phyloP scores from a whole-genome alignment of 2,329 filamentous ascomycete genomes.

The Diaporthe australafricana region DNA sequence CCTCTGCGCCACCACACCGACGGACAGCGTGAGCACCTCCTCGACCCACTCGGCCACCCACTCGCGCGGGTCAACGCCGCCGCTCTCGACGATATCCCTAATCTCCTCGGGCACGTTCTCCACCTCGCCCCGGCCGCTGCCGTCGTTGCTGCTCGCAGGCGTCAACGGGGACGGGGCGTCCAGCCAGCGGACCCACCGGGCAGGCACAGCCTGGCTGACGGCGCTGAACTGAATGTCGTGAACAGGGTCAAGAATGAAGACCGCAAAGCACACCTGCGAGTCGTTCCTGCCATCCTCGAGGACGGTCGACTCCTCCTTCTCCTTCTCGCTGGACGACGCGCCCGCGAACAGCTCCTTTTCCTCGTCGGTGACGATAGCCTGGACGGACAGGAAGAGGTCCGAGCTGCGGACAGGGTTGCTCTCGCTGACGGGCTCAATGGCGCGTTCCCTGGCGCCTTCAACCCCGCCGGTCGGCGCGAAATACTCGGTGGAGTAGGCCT shows the following conservation, averaged over 20 bases:
- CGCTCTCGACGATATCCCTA: constrained; percentile 80
- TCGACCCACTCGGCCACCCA: constrained; percentile 99
- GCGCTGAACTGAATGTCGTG: constrained; percentile 90
- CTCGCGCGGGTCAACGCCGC: constrained; percentile 89
- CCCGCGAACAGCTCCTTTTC: constrained; percentile 77
- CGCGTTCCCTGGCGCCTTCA: constrained; percentile 82
- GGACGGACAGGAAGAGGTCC: constrained; percentile 95
- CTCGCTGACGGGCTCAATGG: constrained; percentile 82
- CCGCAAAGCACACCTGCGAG: constrained; percentile 77
- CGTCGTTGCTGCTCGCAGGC: constrained; percentile 62
- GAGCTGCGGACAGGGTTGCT: constrained; percentile 91
- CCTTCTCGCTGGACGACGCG: constrained; percentile 62
- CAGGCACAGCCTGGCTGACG: constrained; percentile 84
- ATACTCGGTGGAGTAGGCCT: constrained; percentile 88
- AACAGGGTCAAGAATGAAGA: constrained; percentile 87
- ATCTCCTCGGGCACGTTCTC: constrained; percentile 82
- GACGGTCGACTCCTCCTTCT: constrained; percentile 65
- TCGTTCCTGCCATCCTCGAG: constrained; percentile 66
- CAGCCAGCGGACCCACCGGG: constrained; percentile 91
- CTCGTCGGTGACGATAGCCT: constrained; percentile 78
- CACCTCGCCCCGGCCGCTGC: constrained; percentile 47
- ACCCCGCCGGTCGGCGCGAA: constrained; percentile 83
- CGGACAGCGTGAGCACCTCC: constrained; percentile 80
- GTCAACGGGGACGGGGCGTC: constrained; percentile 76
- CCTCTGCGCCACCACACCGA: constrained; percentile 90